Conservation (phyloP, 805 yeast species). For the Brettanomyces nanus region DNA sequence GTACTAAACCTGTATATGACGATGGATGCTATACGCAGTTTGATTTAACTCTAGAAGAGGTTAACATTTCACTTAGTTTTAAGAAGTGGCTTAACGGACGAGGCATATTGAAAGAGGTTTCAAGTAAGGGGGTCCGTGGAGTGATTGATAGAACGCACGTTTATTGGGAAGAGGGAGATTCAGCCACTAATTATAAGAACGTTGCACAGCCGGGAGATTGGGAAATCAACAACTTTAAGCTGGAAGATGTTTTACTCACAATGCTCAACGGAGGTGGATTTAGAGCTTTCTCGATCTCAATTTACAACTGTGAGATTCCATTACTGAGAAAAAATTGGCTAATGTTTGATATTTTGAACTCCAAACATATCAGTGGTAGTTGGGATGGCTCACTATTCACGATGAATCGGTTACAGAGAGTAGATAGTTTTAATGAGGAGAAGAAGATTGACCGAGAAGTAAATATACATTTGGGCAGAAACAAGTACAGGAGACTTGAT, state of each 20-base stretch:
- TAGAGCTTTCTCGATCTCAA: slow-evolving; percentile 77
- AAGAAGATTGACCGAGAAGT: slow-evolving; percentile 19
- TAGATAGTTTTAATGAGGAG: slow-evolving; percentile 37
- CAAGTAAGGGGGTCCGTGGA: slow-evolving; percentile 82
- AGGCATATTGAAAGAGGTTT: slow-evolving; percentile 77
- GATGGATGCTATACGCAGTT: slow-evolving; percentile 96
- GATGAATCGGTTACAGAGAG: slow-evolving; percentile 66
- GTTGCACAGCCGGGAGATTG: slow-evolving; percentile 81
- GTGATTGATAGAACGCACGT: slow-evolving; percentile 88
- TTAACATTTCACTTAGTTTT: slow-evolving; percentile 72
- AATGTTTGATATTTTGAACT: slow-evolving; percentile 77
- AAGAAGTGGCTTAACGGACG: slow-evolving; percentile 83
- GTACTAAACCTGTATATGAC: slow-evolving; percentile 34
- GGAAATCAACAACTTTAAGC: slow-evolving; percentile 72
- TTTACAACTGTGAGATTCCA: slow-evolving; percentile 80
- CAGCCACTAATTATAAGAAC: slow-evolving; percentile 73
- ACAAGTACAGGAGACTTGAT: slow-evolving; percentile 9
- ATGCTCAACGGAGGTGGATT: slow-evolving; percentile 74
- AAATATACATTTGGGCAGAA: slow-evolving; percentile 11
- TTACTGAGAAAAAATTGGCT: slow-evolving; percentile 87
- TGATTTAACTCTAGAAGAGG: slow-evolving; percentile 82
- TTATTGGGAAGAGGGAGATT: slow-evolving; percentile 71
- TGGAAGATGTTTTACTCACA: slow-evolving; percentile 82
- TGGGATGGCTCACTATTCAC: slow-evolving; percentile 93
- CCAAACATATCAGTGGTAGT: slow-evolving; percentile 79